Conservation (phyloP, 2,329 filamentous ascomycete genomes). For the Pseudocercospora vitis region DNA sequence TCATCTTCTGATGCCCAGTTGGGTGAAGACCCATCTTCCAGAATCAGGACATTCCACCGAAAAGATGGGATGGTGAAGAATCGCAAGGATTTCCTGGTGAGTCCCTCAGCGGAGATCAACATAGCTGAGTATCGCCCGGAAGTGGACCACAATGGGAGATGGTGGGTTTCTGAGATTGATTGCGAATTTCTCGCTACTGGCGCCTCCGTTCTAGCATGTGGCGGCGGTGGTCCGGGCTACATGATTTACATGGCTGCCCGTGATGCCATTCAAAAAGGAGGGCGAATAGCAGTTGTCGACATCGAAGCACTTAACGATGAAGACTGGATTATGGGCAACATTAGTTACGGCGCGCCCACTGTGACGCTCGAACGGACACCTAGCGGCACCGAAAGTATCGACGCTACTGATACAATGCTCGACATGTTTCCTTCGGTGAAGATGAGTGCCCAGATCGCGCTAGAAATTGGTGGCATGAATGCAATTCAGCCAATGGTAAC, state of each 20-base stretch:
- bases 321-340: constrained; percentile 9
- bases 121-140: constrained; percentile 5
- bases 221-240: constrained; percentile 6
- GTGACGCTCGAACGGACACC: constrained; percentile 6
- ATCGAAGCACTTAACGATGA: not conserved
- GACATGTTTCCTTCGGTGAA: constrained; percentile 2
- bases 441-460: constrained; percentile 11
- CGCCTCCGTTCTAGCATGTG: constrained; percentile 4
- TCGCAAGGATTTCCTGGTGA: constrained; percentile 8
- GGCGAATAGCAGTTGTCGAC: not conserved
- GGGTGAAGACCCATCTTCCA: not conserved
- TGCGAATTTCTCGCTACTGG: constrained; percentile 9
- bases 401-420: constrained; percentile 5
- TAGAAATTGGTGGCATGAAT: constrained; percentile 8
- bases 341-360: constrained; percentile 8
- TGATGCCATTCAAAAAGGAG: constrained; percentile 3
- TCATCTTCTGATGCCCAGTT: not conserved
- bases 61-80: not conserved
- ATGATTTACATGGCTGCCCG: constrained; percentile 12
- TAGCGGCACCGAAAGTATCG: constrained; percentile 10
- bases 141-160: not conserved
- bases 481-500: constrained; percentile 6
- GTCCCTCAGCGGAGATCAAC: not conserved
- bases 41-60: not conserved
- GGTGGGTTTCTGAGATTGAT: constrained; percentile 9